Percentiles rank a stretch among this genome's conserved stretches.
These are phyloP conservation scores for Globisporangium cylindrosporum DNA, from an alignment of 352 stramenopile genomes.

Conservation along the genomic window DNA sequence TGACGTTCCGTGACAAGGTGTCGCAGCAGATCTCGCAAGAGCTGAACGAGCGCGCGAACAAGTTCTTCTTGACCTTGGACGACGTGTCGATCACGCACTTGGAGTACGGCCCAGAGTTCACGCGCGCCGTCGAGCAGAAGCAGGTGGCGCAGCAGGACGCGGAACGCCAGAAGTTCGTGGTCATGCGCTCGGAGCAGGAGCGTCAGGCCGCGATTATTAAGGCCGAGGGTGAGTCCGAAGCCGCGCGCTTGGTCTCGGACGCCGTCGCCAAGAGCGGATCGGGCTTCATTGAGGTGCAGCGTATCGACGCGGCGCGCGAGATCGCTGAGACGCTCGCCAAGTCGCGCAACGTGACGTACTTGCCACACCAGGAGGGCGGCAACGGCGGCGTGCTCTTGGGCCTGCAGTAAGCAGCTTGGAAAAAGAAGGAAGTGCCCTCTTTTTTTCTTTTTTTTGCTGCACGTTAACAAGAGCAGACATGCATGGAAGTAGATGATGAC, in stretches of 20 bases:
- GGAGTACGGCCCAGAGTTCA: conserved; percentile 99
- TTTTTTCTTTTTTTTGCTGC: conserved; percentile 1
- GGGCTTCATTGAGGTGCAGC: conserved; percentile 99
- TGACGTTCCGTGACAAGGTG: conserved; percentile 98
- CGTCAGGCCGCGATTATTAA: conserved; percentile 89
- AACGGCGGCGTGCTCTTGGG: conserved; percentile 85
- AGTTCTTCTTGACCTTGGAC: conserved; percentile 99
- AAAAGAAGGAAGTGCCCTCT: background rate
- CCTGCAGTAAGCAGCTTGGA: conserved; percentile 53
- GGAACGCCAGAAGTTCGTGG: conserved; percentile 99
- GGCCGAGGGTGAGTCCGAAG: conserved; percentile 97
- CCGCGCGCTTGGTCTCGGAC: conserved; percentile 96
- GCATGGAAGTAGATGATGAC: background rate
- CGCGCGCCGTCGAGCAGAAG: conserved; percentile 99
- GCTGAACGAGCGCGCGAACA: conserved; percentile 94
- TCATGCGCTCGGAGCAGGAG: conserved; percentile 99
- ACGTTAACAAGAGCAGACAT: background rate
- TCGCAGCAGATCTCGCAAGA: conserved; percentile 95
- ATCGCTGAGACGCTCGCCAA: conserved; percentile 97
- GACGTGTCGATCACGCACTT: conserved; percentile 99
- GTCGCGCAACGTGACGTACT: conserved; percentile 98
- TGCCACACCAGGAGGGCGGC: conserved; percentile 89
- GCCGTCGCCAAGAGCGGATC: conserved; percentile 96
- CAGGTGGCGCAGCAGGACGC: conserved; percentile 99
- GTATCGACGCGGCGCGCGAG: conserved; percentile 99